Evolutionary conservation across 2,329 filamentous ascomycete species (phyloP), one percentile per base, ranked within the genome.

Genomic region (Ascocoryne sarcoides): DNA sequence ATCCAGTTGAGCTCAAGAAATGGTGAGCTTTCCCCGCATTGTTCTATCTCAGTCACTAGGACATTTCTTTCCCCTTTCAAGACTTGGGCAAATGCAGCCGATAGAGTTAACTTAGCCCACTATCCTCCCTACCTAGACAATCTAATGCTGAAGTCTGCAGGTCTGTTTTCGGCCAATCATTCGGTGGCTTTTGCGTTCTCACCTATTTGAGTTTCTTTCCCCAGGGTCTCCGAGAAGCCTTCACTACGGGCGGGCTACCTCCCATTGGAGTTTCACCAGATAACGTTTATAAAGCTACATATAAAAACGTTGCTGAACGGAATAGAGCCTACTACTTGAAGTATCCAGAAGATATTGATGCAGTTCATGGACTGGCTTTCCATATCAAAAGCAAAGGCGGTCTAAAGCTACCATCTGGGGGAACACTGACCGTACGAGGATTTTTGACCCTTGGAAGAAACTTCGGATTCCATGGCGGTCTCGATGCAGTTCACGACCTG

Each of bases 111-210:
- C n/a, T n/a, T n/a, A n/a, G n/a, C n/a, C n/a, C n/a, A n/a, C n/a
- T n/a, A n/a, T n/a, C n/a, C n/a, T n/a, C n/a, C n/a, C n/a, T n/a
- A n/a, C n/a, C n/a, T n/a, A n/a, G n/a, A n/a, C n/a, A n/a, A n/a
- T n/a, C n/a, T n/a, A n/a, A n/a, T n/a, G n/a, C n/a, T 26, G 12
- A 26, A 7, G 12, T 26, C 33, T 78, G 79, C 57, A 95, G 90
- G 90, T 83, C 79, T 43, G 73, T 92, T 20, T 82, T 94, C 47
- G 90, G 90, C 7, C 90, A 95, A 64, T 89, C 82, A 12, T 96
- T 94, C 61, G 90, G 90, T 29, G 90, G 90, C 1, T 95, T 95
- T 62, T 85, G 88, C 56, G 73, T 71, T 35, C 69, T 87, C 23
- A 90, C 83, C 5, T 49, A 49, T 29, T 73, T 96, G 12, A 92